Conservation (phyloP, 1,139 yeast genomes). For the Suhomyces bribrorum region DNA sequence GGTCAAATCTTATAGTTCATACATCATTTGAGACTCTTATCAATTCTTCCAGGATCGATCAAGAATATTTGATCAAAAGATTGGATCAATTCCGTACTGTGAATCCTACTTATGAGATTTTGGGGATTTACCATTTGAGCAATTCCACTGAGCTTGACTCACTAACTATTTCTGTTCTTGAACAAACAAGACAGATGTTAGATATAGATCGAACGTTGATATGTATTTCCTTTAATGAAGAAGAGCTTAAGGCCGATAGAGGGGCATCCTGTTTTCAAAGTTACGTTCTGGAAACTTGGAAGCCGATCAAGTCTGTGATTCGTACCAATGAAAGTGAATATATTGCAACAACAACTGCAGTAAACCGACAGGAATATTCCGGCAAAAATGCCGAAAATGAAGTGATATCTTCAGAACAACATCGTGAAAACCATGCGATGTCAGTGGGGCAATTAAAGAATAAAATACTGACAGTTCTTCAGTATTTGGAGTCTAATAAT, state of each 20-base stretch:
- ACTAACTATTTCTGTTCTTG: constrained; percentile 11
- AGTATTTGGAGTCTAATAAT: constrained; percentile 17
- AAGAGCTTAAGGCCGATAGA: constrained; percentile 7
- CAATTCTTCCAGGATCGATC: constrained; percentile 20
- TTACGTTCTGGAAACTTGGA: constrained; percentile 2
- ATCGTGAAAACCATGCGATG: constrained; percentile 18
- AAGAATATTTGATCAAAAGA: constrained; percentile 26
- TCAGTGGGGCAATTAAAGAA: constrained; percentile 26
- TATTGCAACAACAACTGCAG: constrained; percentile 30
- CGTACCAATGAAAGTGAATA: constrained; percentile 27
- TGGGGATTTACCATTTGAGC: constrained; percentile 33
- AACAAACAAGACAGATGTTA: constrained; percentile 7
- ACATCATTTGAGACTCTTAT: constrained; percentile 29
- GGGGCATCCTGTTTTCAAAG: constrained; percentile 7
- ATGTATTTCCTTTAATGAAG: constrained; percentile 10
- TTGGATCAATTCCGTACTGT: constrained; percentile 30
- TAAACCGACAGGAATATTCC: constrained; percentile 25
- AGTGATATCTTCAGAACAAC: constrained; percentile 14
- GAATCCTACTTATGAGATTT: constrained; percentile 26
- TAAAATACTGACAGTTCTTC: constrained; percentile 23
- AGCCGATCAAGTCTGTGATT: constrained; percentile 17
- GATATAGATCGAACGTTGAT: not conserved
- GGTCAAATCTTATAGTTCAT: constrained; percentile 16
- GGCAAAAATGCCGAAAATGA: constrained; percentile 9
- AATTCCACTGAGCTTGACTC: constrained; percentile 10